Base-by-base conservation (phyloP, 352 stramenopile genomes). In the Pythium periplocum region DNA sequence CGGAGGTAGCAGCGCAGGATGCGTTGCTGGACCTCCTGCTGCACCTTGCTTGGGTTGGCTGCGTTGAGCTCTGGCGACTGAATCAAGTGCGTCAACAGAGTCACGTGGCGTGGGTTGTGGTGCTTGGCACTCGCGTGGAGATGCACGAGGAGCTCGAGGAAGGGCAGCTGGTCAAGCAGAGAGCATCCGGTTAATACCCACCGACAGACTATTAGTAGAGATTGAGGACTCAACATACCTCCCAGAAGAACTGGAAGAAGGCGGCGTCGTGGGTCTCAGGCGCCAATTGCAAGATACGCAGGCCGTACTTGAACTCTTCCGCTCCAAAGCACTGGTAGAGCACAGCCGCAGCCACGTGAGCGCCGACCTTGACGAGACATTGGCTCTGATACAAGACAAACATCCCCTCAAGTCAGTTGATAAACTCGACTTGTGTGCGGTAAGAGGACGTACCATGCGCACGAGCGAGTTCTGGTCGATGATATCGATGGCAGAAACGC, bases 221-320 rank as follows among this genome's bases (percentile, higher is more conserved):
- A 42, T 38, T 31, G 31, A 63, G 45, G 39, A 12, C 30, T 38
- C 30, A 31, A 48, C 59, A 11, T 70, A 90, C 79, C 79, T 89
- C 75, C 80, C 81, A 93, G 65, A 91, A 90, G 60, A 90, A 91
- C 76, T 93, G 83, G 50, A 91, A 93, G 56, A 90, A 90, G 10
- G 63, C 65, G 2, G 83, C 64, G 50, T 91, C 79, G 55, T 91
- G 81, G 5, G 68, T 70, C 51, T 88, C 76, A 6, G 83, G 81
- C n/a, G 80, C 57, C 30, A 83, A 56, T 38, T 83, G 81, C 42
- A 93, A 69, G 45, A 93, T 87, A 35, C 81, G 83, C 33, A 93
- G 70, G 1, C 83, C 83, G 45, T 91, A 93, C 55, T 86, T 87
- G 51, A 85, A 70, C 59, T 93, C 83, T 39, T 93, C 83, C 6